Base-by-base conservation (phyloP, 2,329 filamentous ascomycete genomes). In the Dactylonectria estremocensis region DNA sequence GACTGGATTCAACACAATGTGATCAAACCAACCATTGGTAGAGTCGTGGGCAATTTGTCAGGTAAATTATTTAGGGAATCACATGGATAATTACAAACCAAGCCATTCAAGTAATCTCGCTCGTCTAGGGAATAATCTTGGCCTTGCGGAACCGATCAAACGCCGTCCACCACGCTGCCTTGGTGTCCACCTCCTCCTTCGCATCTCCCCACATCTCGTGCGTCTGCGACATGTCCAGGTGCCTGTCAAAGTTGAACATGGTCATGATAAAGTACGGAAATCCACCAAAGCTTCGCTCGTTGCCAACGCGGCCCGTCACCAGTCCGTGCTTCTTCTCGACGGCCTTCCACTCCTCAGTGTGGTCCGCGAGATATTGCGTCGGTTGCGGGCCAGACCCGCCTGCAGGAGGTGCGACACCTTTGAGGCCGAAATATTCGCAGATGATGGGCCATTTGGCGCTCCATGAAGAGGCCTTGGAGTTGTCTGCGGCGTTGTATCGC, bases 391-490 rank as follows among this genome's bases (percentile, higher is more conserved):
- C 78, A 31, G 70, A 72, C 8, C 76, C 75, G 3, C 73, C 75
- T 3, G 65, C 43, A 8, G 76, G 76, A 7, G 79, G 77, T 3
- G 72, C 68, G 8, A 80, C 80, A 1, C 83, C 83, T 68, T 81
- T 81, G 45, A 86, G 74, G 3, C 82, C 81, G 75, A 85, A 85
- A 69, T 84, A 85, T 7, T 81, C 78, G 70, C 81, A 83, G 50
- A 85, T 81, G 6, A 83, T 71, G 3, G 83, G 82, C 84, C 83
- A 86, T 70, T 84, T 84, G 11, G 75, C 70, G 16, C 78, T 79
- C 84, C 83, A 85, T 2, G 77, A 79, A 5, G 71, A 72, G 1
- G 80, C 74, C 35, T 77, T 68, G 35, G 79, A 75, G 58, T 78
- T 80, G 24, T 84, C 83, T 10, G 81, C 83, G 1, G 80, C 79